These are phyloP conservation scores for Clitopilus passeckerianus DNA, from an alignment of 768 basidiomycete genomes.

Conservation along the genomic window DNA sequence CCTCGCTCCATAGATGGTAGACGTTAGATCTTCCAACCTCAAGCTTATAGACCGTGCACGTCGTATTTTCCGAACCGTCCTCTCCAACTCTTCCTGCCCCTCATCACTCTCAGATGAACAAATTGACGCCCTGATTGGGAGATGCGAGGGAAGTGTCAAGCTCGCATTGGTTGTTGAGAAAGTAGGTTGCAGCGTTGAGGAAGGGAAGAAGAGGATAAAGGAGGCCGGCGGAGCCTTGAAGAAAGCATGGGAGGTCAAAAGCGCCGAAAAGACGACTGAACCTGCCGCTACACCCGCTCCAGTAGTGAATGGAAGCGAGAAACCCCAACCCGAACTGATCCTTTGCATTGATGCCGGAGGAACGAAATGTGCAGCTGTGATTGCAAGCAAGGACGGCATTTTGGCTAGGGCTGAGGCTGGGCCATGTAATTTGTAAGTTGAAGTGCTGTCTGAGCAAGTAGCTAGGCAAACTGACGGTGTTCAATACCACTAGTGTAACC, in stretches of 20 bases:
- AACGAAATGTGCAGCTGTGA: constrained; percentile 18
- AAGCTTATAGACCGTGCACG: constrained; percentile 24
- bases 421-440: constrained; percentile 21
- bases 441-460: too few relatives aligned
- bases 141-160: constrained; percentile 26
- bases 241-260: constrained; percentile 9
- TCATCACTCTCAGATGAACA: constrained; percentile 9
- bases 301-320: neutral
- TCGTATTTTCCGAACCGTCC: constrained; percentile 23
- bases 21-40: constrained; percentile 23
- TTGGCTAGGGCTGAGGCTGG: constrained; percentile 16
- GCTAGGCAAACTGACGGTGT: neutral
- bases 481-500: constrained; percentile 12
- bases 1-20: constrained; percentile 22
- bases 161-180: constrained; percentile 23
- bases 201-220: constrained; percentile 11
- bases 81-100: constrained; percentile 6
- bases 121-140: constrained; percentile 22
- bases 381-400: constrained; percentile 12
- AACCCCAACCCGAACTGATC: constrained; percentile 6
- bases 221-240: constrained; percentile 16
- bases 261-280: neutral
- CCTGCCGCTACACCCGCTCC: too few relatives aligned
- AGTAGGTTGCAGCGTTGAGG: constrained; percentile 13
- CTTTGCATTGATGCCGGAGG: constrained; percentile 22